Percentiles rank a stretch among this genome's conserved stretches.
Conservation (phyloP, 2,329 filamentous ascomycete species). For the Cercospora zeae-maydis region DNA sequence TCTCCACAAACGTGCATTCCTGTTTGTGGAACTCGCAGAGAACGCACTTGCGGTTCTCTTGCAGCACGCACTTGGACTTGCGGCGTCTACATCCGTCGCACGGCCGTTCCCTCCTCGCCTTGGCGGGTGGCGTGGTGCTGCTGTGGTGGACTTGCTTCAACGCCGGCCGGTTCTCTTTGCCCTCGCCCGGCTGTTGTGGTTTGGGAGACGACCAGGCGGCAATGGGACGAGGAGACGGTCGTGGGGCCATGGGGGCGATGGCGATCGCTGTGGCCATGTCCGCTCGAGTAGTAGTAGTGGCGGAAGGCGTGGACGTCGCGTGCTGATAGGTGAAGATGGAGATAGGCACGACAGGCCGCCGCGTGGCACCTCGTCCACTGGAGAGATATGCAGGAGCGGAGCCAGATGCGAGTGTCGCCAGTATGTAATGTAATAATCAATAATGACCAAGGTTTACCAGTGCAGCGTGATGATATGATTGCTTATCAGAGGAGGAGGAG, state of each 20-base stretch:
- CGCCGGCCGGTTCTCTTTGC: conserved; percentile 43
- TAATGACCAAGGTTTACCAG: too few species aligned
- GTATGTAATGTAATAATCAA: too few species aligned
- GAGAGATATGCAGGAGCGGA: conserved; percentile 10
- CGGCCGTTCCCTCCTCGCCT: conserved; percentile 38
- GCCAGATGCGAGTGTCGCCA: conserved; percentile 22
- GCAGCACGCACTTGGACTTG: conserved; percentile 72
- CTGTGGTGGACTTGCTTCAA: conserved; percentile 32
- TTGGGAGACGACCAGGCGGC: conserved; percentile 44
- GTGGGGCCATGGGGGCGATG: conserved; percentile 46
- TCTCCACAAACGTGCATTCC: conserved; percentile 74
- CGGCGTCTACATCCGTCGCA: conserved; percentile 73
- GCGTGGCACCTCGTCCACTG: conserved; percentile 6
- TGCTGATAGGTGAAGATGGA: conserved; percentile 20
- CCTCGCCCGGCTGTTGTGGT: conserved; percentile 37
- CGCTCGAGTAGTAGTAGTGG: neutral
- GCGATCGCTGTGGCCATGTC: conserved; percentile 48
- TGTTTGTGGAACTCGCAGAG: conserved; percentile 74
- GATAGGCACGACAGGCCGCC: conserved; percentile 16
- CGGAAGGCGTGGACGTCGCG: conserved; percentile 23
- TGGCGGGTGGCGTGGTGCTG: conserved; percentile 26
- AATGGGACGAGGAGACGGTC: conserved; percentile 45
- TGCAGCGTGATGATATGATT: too few species aligned
- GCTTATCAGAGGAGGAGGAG: conserved; percentile 21
- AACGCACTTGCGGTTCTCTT: conserved; percentile 69